Percentiles rank a stretch among this genome's conserved stretches.
Evolutionary conservation across 306 rosid genomes (phyloP).

Genomic region (Quercus engelmannii): DNA sequence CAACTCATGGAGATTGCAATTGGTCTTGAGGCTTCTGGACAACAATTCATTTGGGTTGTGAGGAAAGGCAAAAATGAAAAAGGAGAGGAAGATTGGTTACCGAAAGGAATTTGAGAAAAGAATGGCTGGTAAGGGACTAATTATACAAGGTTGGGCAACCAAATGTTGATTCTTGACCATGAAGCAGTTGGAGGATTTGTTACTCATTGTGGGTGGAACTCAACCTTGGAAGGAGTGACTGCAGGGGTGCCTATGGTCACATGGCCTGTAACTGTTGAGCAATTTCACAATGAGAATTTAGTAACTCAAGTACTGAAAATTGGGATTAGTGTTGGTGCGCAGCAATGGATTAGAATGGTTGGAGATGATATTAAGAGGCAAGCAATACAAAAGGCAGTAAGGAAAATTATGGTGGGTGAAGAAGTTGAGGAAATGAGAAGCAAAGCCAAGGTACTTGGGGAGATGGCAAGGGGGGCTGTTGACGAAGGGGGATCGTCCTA

Average conservation of each 20-base stretch:
- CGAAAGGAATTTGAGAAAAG: constrained; percentile 42
- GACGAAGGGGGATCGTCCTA: neutral
- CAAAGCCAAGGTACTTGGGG: constrained; percentile 17
- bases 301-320: neutral
- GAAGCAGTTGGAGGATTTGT: neutral
- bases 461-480: constrained; percentile 14
- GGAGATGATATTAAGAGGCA: constrained; percentile 23
- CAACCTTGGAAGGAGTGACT: constrained; percentile 16
- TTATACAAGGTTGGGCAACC: constrained; percentile 43
- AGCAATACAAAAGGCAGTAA: constrained; percentile 27
- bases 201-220: too few species aligned
- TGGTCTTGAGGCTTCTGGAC: too few species aligned
- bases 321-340: constrained; percentile 22
- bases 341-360: constrained; percentile 7
- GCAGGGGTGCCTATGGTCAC: constrained; percentile 44
- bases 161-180: constrained; percentile 40
- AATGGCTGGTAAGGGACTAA: constrained; percentile 24
- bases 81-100: constrained; percentile 19
- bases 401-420: constrained; percentile 31
- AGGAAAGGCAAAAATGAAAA: neutral
- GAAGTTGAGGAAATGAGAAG: constrained; percentile 33
- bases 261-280: constrained; percentile 37
- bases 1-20: too few species aligned
- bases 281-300: constrained; percentile 42
- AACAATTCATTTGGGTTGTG: too few species aligned